phyloP scores from a whole-genome alignment of 352 stramenopile species.

The Phytophthora hibernalis region DNA sequence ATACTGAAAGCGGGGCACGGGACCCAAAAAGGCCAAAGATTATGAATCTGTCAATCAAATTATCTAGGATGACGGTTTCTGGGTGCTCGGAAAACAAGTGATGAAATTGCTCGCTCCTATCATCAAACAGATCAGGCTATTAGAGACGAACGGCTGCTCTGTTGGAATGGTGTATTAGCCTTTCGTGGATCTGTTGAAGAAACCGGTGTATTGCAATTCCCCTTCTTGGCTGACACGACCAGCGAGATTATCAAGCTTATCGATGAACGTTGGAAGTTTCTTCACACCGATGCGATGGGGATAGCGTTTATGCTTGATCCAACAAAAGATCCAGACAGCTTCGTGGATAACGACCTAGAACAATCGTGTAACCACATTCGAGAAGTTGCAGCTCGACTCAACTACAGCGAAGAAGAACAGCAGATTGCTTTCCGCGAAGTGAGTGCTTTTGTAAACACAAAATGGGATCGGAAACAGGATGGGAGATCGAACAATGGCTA shows the following conservation, averaged over 20 bases:
- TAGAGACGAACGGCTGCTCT: slow-evolving; percentile 5
- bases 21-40: too few species aligned
- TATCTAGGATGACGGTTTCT: too few species aligned
- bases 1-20: too few species aligned
- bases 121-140: slow-evolving; percentile 1
- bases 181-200: slow-evolving; percentile 12
- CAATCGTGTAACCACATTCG: not conserved
- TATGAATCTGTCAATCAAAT: too few species aligned
- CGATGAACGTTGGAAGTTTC: too few species aligned
- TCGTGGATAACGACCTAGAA: not conserved
- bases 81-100: not conserved
- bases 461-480: slow-evolving; percentile 3
- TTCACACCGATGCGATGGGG: not conserved
- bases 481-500: too few species aligned
- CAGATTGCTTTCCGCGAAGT: not conserved
- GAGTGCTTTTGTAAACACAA: not conserved
- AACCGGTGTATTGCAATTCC: not conserved
- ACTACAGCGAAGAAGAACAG: not conserved
- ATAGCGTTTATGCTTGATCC: not conserved
- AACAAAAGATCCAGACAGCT: not conserved
- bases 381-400: slow-evolving; percentile 1
- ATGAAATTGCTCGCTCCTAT: slow-evolving; percentile 11
- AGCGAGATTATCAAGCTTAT: not conserved
- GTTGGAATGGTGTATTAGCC: not conserved
- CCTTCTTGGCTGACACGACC: not conserved